Conservation (phyloP, 2,329 filamentous ascomycete genomes). For the Penicillium decumbens region DNA sequence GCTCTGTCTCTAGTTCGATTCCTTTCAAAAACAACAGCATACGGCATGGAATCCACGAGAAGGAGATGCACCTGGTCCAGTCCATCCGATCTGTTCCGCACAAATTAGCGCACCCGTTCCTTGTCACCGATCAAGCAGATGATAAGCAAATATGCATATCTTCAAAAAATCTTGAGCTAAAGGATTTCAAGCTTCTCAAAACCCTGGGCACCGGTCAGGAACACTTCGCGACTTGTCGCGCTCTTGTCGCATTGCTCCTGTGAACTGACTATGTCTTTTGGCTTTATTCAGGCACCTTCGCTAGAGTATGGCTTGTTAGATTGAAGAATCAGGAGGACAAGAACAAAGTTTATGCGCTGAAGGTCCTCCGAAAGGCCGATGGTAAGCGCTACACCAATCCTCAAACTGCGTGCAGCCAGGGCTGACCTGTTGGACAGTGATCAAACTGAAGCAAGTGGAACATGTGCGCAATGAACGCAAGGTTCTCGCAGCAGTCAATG, state of each 20-base stretch:
- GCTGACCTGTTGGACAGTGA: constrained; percentile 34
- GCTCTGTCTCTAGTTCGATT: constrained; percentile 18
- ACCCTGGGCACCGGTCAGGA: constrained; percentile 48
- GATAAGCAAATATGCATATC: constrained; percentile 39
- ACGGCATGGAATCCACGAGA: constrained; percentile 25
- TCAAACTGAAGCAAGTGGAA: constrained; percentile 63
- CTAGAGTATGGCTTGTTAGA: constrained; percentile 48
- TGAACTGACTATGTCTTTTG: constrained; percentile 14
- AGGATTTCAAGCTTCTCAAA: constrained; percentile 46
- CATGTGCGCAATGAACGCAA: constrained; percentile 64
- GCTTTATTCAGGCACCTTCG: constrained; percentile 45
- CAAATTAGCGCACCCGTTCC: constrained; percentile 33
- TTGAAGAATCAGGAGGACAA: constrained; percentile 37
- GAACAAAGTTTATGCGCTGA: constrained; percentile 47
- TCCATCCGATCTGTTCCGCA: constrained; percentile 25
- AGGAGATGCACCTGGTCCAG: constrained; percentile 29
- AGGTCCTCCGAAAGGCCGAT: constrained; percentile 49
- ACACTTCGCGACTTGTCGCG: background rate
- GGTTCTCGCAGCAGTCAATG: constrained; percentile 57
- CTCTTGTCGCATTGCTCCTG: constrained; percentile 1
- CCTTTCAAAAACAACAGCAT: constrained; percentile 14
- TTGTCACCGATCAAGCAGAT: constrained; percentile 37
- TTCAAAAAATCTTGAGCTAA: constrained; percentile 35
- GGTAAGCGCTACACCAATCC: constrained; percentile 29
- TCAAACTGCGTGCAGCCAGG: constrained; percentile 1